Base-by-base conservation (phyloP, 306 rosid species). In the Sechiopsis laciniata region DNA sequence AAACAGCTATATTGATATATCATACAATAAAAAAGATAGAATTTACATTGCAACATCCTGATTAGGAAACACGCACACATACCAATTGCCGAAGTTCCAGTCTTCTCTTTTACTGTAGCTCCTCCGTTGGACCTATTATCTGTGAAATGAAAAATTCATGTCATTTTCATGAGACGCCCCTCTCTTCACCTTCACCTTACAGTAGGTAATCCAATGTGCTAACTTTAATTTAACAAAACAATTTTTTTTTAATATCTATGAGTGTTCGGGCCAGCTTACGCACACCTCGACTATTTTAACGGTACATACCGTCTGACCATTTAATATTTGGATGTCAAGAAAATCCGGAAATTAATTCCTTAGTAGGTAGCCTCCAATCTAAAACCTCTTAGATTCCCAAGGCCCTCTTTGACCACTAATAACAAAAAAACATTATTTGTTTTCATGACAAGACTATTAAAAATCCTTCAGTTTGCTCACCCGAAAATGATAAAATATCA, bases 51-150 rank as follows among this genome's bases (percentile, higher is more conserved):
- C 21, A 73, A 55, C 16, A 14, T 55, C 54, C 21, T 32, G 66
- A 73, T 42, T 24, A 54, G 45, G 20, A 4, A 19, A 9, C 17
- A 19, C 55, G n/a, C 42, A 9, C 50, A 83, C 91, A 74, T 57
- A 93, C 96, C 93, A 63, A 75, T 80, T 82, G 54, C 55, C 20
- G 85, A 78, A 61, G 83, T 68, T 74, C 81, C 87, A 56, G 68
- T 78, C 67, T 71, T 83, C 83, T 84, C 94, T 76, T 82, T 87
- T 65, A 35, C 64, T 12, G 45, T 80, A 71, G 35, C 75, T 45
- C 55, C 76, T 78, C 79, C 88, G 76, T 82, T 87, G 53, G 86
- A 83, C 75, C 74, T 35, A 35, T 74, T 78, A 67, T 85, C 96
- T 93, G 91, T 59, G 76, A 76, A 70, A 70, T 10, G 60, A 21